Conservation (phyloP, 2,329 filamentous ascomycete species). For the Fusarium sp. region DNA sequence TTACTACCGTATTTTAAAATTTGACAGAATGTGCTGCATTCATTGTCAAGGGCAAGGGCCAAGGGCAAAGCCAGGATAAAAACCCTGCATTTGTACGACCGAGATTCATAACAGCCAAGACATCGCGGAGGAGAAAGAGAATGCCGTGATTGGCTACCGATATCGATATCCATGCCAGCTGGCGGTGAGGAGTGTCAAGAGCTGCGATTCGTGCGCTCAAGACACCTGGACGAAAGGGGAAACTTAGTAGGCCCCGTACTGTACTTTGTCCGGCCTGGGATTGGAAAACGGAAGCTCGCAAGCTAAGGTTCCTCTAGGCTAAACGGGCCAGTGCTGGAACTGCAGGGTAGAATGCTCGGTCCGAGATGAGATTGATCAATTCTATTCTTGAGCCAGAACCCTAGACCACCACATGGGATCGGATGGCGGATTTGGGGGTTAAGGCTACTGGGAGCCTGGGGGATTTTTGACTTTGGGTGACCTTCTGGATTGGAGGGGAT, state of each 20-base stretch:
- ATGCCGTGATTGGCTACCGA: constrained; percentile 37
- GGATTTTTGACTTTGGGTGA: not conserved
- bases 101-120: constrained; percentile 26
- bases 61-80: constrained; percentile 19
- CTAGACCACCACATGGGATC: constrained; percentile 8
- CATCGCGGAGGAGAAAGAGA: constrained; percentile 32
- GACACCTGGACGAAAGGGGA: constrained; percentile 28
- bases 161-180: constrained; percentile 34
- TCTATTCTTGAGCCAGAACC: constrained; percentile 13
- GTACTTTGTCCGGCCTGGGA: not conserved
- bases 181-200: constrained; percentile 25
- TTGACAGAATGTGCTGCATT: constrained; percentile 20
- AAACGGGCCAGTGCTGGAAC: constrained; percentile 20
- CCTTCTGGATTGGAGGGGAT: constrained; percentile 26
- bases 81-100: constrained; percentile 28
- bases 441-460: not conserved
- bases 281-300: constrained; percentile 7
- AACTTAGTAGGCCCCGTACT: constrained; percentile 5
- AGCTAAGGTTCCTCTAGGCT: constrained; percentile 24
- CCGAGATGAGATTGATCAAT: constrained; percentile 12
- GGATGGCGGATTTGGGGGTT: not conserved
- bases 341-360: constrained; percentile 25
- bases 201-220: constrained; percentile 33
- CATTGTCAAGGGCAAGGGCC: not conserved
- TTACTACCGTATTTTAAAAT: constrained; percentile 34